These are phyloP conservation scores for Acidomyces sp. DNA, from an alignment of 495 filamentous ascomycete genomes.

Conservation along the genomic window DNA sequence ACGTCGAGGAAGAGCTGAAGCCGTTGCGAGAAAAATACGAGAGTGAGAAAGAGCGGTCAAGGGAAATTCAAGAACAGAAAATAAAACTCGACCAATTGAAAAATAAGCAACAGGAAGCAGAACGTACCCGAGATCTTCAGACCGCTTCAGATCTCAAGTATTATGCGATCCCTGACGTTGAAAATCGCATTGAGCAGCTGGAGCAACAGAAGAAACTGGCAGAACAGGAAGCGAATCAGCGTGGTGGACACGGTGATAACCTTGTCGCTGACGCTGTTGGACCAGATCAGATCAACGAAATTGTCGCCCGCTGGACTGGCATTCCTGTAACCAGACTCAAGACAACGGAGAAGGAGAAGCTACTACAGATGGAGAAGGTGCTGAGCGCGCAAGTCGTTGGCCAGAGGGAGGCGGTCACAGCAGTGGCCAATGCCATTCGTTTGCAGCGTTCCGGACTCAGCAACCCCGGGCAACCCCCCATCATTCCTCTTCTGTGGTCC, in stretches of 20 bases:
- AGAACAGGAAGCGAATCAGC: conserved; percentile 56
- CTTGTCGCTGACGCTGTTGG: conserved; percentile 87
- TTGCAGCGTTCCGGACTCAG: conserved; percentile 83
- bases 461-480: conserved; percentile 90
- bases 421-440: conserved; percentile 90
- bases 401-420: conserved; percentile 85
- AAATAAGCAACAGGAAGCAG: conserved; percentile 84
- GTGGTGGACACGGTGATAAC: conserved; percentile 42
- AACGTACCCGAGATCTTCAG: conserved; percentile 64
- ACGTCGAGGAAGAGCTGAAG: conserved; percentile 79
- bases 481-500: conserved; percentile 98
- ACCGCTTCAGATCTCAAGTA: conserved; percentile 87
- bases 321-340: conserved; percentile 89
- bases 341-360: conserved; percentile 93
- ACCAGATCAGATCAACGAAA: conserved; percentile 97
- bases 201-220: conserved; percentile 66
- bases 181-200: conserved; percentile 60
- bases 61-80: conserved; percentile 90
- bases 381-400: conserved; percentile 76
- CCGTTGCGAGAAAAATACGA: conserved; percentile 94
- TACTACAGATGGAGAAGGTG: conserved; percentile 83
- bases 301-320: conserved; percentile 89
- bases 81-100: conserved; percentile 79
- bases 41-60: conserved; percentile 72
- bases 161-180: conserved; percentile 90